Evolutionary conservation across 495 filamentous ascomycete species (phyloP), one percentile per base, ranked within the genome.

Genomic region (Aspergillus haitiensis): DNA sequence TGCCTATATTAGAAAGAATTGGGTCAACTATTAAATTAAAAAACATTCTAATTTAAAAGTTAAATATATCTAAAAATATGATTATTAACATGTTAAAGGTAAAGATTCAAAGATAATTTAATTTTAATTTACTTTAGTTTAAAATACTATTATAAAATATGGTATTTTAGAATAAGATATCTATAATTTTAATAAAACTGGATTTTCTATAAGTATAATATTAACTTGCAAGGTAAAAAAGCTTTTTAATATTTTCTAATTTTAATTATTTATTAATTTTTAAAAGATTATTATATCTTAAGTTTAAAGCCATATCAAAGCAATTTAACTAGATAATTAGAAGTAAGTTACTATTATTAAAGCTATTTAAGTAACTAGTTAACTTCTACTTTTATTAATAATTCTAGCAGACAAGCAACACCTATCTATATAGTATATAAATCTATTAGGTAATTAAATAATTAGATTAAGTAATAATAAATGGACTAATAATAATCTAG

Each of bases 161-260:
- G 60, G 65, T 18, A 59, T 52, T 5, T 40, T 62, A n/a, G 56
- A 73, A 31, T 63, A 71, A 31, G 69, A 79, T 67, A 69, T 73
- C 42, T 76, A 77, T 59, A 80, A 78, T 61, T 78, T 81, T 62
- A 67, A 81, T 63, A 66, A 81, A 62, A 75, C 69, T 58, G 65
- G 72, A 39, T 50, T 50, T 27, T 50, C 21, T 27, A 50, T 50
- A 21, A 27, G 47, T 21, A 21, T 50, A 50, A 31, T 12, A n/a
- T 32, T 50, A 27, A 50, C 7, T 12, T 50, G 47, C 21, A 50
- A 50, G 47, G 21, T 50, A 50, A 27, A 21, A 15, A 6, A n/a
- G n/a, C 32, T 21, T 50, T 7, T 50, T 12, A 12, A 50, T 6
- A 50, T 21, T 21, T 50, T 50, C 47, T 50, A 50, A 21, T n/a